A percentile compares a stretch with the other conserved stretches of the same genome.
phyloP scores from a whole-genome alignment of 768 basidiomycete species.

The Lactarius indigo region DNA sequence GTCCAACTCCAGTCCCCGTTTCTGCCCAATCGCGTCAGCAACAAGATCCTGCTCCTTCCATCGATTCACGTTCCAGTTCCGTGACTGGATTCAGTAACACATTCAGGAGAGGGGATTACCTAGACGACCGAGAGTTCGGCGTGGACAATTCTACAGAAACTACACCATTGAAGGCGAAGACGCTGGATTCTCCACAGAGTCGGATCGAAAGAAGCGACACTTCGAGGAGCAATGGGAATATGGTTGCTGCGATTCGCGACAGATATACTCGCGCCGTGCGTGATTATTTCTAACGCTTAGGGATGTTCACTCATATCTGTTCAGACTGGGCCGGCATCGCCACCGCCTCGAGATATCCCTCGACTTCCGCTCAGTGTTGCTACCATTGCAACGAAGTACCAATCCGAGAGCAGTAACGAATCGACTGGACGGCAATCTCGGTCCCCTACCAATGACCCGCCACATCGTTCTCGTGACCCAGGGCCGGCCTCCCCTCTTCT shows the following conservation, averaged over 20 bases:
- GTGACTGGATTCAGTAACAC: conserved; percentile 14
- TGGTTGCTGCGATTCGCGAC: conserved; percentile 68
- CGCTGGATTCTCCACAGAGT: conserved; percentile 11
- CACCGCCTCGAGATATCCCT: conserved; percentile 58
- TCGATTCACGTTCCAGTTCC: conserved; percentile 13
- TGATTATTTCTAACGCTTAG: conserved; percentile 12
- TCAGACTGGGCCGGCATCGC: conserved; percentile 51
- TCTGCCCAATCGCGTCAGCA: conserved; percentile 1
- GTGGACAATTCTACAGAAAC: conserved; percentile 26
- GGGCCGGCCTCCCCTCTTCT: conserved; percentile 13
- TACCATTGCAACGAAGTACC: conserved; percentile 59
- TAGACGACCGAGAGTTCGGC: conserved; percentile 31
- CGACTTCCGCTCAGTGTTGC: conserved; percentile 61
- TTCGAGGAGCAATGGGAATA: conserved; percentile 48
- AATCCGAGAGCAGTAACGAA: conserved; percentile 13
- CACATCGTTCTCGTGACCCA: conserved; percentile 16
- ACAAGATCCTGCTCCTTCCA: not conserved
- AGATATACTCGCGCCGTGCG: conserved; percentile 58
- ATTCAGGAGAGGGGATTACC: conserved; percentile 25
- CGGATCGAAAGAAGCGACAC: conserved; percentile 50
- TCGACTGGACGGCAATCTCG: conserved; percentile 5
- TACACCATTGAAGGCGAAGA: conserved; percentile 28
- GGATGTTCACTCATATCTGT: not conserved
- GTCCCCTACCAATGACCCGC: conserved; percentile 10
- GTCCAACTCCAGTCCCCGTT: not conserved